Conservation (phyloP, 352 stramenopile genomes). For the Pythium aristosporum region DNA sequence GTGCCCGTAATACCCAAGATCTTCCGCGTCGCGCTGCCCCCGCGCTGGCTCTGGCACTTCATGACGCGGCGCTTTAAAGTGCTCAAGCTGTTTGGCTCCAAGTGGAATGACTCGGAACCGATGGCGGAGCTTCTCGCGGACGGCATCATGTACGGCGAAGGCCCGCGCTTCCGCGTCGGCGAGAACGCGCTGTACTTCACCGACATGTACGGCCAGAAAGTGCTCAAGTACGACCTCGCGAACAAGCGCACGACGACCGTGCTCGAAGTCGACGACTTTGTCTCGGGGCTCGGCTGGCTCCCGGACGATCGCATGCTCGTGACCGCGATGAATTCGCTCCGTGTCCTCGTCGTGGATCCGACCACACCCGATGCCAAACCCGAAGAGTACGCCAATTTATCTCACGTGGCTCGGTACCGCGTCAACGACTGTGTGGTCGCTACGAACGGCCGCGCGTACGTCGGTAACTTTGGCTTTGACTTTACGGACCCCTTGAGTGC, state of each 20-base stretch:
- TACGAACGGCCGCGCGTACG: slow-evolving; percentile 39
- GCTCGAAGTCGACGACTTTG: slow-evolving; percentile 48
- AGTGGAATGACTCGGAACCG: slow-evolving; percentile 32
- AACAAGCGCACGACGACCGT: slow-evolving; percentile 39
- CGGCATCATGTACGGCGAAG: slow-evolving; percentile 57
- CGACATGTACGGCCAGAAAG: slow-evolving; percentile 62
- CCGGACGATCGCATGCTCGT: slow-evolving; percentile 61
- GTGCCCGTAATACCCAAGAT: slow-evolving; percentile 22
- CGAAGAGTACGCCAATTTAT: slow-evolving; percentile 50
- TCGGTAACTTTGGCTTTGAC: slow-evolving; percentile 71
- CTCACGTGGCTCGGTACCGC: slow-evolving; percentile 45
- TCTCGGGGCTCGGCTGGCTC: slow-evolving; percentile 65
- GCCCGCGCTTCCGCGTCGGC: slow-evolving; percentile 50
- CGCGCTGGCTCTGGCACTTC: slow-evolving; percentile 34
- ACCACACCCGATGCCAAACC: slow-evolving; percentile 21
- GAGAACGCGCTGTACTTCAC: slow-evolving; percentile 62
- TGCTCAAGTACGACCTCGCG: slow-evolving; percentile 55
- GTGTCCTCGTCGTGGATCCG: slow-evolving; percentile 45
- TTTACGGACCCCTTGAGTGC: slow-evolving; percentile 30
- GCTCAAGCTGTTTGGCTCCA: slow-evolving; percentile 7
- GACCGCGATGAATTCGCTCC: slow-evolving; percentile 46
- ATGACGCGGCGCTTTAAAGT: slow-evolving; percentile 29
- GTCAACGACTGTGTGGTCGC: slow-evolving; percentile 70
- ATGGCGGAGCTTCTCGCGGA: slow-evolving; percentile 33
- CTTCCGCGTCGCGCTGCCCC: slow-evolving; percentile 21